phyloP scores from a whole-genome alignment of 2,329 filamentous ascomycete genomes.

The Ascochyta fabae region DNA sequence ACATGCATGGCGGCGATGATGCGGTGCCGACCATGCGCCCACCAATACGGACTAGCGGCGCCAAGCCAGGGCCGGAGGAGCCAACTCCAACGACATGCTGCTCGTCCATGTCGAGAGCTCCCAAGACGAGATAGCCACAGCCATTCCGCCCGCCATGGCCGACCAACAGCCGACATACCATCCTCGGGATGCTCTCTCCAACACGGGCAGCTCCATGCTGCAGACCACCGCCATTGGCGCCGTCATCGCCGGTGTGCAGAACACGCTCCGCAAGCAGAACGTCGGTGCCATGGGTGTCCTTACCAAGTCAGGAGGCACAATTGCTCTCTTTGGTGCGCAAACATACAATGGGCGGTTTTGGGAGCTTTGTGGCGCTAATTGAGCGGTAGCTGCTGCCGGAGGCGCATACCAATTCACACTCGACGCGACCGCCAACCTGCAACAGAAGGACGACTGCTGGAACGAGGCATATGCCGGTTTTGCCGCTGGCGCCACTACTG shows the following conservation, averaged over 20 bases:
- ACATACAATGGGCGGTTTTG: neutral
- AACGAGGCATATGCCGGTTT: slow-evolving; percentile 80
- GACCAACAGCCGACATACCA: slow-evolving; percentile 60
- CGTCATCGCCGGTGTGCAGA: slow-evolving; percentile 79
- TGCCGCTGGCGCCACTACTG: slow-evolving; percentile 73
- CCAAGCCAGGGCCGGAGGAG: slow-evolving; percentile 17
- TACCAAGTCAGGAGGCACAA: slow-evolving; percentile 76
- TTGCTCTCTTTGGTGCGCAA: slow-evolving; percentile 69
- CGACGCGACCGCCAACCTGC: slow-evolving; percentile 80
- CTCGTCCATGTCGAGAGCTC: slow-evolving; percentile 20
- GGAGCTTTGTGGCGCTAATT: slow-evolving; percentile 33
- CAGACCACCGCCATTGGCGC: slow-evolving; percentile 72
- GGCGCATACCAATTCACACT: slow-evolving; percentile 79
- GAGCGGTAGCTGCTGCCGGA: slow-evolving; percentile 70
- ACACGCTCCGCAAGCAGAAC: slow-evolving; percentile 83
- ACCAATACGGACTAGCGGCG: slow-evolving; percentile 10
- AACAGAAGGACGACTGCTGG: slow-evolving; percentile 80
- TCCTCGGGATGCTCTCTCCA: slow-evolving; percentile 75
- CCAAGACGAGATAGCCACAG: slow-evolving; percentile 30
- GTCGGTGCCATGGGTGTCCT: slow-evolving; percentile 82
- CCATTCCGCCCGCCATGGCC: slow-evolving; percentile 47
- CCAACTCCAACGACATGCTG: slow-evolving; percentile 26
- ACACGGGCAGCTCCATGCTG: slow-evolving; percentile 68
- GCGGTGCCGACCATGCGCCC: slow-evolving; percentile 5
- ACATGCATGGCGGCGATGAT: slow-evolving; percentile 14